Percentiles rank a stretch among this genome's conserved stretches.
phyloP scores from a whole-genome alignment of 1,139 yeast species.

The Debaryomyces nepalensis region DNA sequence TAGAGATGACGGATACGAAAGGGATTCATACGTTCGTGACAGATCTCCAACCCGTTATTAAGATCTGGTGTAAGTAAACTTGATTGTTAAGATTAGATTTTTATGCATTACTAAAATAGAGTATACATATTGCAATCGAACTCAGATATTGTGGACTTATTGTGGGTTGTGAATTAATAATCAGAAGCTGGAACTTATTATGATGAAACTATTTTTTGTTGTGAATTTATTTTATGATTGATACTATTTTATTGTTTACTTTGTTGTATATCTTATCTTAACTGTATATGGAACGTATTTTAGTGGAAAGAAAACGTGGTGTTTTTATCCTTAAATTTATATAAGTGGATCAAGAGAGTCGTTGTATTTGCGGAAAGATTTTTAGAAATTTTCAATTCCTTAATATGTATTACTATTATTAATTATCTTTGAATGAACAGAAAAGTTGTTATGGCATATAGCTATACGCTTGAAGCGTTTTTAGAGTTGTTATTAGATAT shows the following conservation, averaged over 20 bases:
- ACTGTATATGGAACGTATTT: conserved; percentile 13
- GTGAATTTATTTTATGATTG: conserved; percentile 10
- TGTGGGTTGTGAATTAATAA: conserved; percentile 6
- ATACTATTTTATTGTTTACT: conserved; percentile 11
- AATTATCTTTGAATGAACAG: conserved; percentile 8
- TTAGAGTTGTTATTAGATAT: not conserved
- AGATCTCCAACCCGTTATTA: conserved; percentile 53
- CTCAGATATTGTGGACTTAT: conserved; percentile 4
- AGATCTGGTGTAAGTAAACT: conserved; percentile 15
- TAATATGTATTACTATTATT: conserved; percentile 10
- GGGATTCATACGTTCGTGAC: conserved; percentile 52
- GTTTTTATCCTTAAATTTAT: conserved; percentile 11
- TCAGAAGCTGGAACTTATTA: conserved; percentile 6
- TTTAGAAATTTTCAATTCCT: conserved; percentile 5
- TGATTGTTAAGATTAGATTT: conserved; percentile 3
- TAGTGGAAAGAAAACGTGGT: conserved; percentile 14
- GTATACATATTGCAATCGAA: not conserved
- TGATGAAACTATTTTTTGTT: conserved; percentile 7
- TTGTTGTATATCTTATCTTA: conserved; percentile 15
- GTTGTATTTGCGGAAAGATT: conserved; percentile 7
- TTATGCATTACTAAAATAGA: conserved; percentile 4
- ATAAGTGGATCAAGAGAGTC: conserved; percentile 15
- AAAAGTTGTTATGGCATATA: conserved; percentile 1
- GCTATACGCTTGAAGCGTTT: not conserved
- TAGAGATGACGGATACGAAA: conserved; percentile 37